Percentiles rank a stretch among this genome's conserved stretches.
These are phyloP conservation scores for Stephanodiscus triporus DNA, from an alignment of 108 stramenopile species.

Conservation along the genomic window DNA sequence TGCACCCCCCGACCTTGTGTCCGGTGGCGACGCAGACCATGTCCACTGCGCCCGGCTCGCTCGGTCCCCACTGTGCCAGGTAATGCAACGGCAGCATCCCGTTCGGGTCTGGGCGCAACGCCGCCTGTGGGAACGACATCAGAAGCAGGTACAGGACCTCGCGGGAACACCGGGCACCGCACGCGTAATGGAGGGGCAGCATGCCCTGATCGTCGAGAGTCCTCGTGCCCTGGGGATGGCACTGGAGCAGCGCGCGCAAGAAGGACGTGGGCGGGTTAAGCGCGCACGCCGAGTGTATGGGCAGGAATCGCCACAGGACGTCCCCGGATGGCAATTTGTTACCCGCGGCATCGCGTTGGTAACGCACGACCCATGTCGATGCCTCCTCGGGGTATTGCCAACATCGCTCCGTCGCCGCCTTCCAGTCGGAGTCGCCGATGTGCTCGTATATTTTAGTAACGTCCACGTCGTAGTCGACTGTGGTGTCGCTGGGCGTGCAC, in stretches of 20 bases:
- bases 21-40: slow-evolving; percentile 79
- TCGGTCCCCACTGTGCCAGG: slow-evolving; percentile 80
- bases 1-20: slow-evolving; percentile 47
- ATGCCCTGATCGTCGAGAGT: slow-evolving; percentile 85
- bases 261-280: slow-evolving; percentile 68
- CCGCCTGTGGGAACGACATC: slow-evolving; percentile 70
- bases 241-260: slow-evolving; percentile 59
- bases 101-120: slow-evolving; percentile 63
- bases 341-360: neutral
- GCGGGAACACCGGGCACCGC: slow-evolving; percentile 69
- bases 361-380: slow-evolving; percentile 1
- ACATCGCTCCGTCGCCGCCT: neutral
- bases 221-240: slow-evolving; percentile 68
- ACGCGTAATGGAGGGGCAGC: slow-evolving; percentile 86
- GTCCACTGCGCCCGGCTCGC: slow-evolving; percentile 55
- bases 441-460: neutral
- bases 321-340: neutral
- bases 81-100: slow-evolving; percentile 89
- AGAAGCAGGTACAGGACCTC: slow-evolving; percentile 76
- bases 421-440: slow-evolving; percentile 7
- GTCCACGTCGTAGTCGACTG: slow-evolving; percentile 1
- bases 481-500: neutral
- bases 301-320: slow-evolving; percentile 5
- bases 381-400: neutral
- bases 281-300: slow-evolving; percentile 82